These are phyloP conservation scores for Podospora pseudoanserina DNA, from an alignment of 495 filamentous ascomycete species.

Conservation along the genomic window DNA sequence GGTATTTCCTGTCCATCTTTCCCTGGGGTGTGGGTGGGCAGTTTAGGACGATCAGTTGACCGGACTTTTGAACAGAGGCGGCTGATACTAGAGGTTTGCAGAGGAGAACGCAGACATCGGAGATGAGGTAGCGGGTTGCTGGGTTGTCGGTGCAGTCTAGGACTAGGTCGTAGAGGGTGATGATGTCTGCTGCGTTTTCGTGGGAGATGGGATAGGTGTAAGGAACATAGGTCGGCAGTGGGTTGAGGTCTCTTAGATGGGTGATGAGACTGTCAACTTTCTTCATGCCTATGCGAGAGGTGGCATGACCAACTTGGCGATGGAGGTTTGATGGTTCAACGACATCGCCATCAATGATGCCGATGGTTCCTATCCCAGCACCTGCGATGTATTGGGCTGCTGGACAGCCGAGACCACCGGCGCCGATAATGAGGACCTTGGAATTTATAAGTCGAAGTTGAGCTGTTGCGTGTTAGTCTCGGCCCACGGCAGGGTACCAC, in stretches of 20 bases:
- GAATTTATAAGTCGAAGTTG: slow-evolving; percentile 72
- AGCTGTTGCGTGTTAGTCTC: slow-evolving; percentile 43
- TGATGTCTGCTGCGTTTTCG: slow-evolving; percentile 59
- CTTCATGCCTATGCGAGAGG: slow-evolving; percentile 62
- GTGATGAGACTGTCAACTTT: slow-evolving; percentile 80
- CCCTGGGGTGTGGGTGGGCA: slow-evolving; percentile 52
- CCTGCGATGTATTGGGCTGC: slow-evolving; percentile 86
- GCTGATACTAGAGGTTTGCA: slow-evolving; percentile 81
- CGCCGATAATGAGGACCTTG: slow-evolving; percentile 80
- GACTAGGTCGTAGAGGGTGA: slow-evolving; percentile 71
- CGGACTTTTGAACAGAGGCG: slow-evolving; percentile 79
- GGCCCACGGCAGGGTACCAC: neutral
- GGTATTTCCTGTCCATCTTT: slow-evolving; percentile 31
- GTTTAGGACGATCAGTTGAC: slow-evolving; percentile 84
- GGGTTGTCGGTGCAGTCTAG: slow-evolving; percentile 95
- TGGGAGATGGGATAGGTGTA: slow-evolving; percentile 61
- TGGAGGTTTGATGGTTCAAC: slow-evolving; percentile 92
- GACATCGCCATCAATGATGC: slow-evolving; percentile 79
- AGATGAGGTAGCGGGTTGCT: slow-evolving; percentile 85
- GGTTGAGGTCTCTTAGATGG: slow-evolving; percentile 66
- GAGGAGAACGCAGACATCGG: slow-evolving; percentile 77
- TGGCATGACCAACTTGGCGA: slow-evolving; percentile 80
- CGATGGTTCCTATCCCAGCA: slow-evolving; percentile 78
- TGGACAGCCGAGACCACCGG: slow-evolving; percentile 87
- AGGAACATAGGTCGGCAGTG: slow-evolving; percentile 57